Evolutionary conservation across 2,329 filamentous ascomycete genomes (phyloP).

Genomic region (Sphaerulina vaccinii): DNA sequence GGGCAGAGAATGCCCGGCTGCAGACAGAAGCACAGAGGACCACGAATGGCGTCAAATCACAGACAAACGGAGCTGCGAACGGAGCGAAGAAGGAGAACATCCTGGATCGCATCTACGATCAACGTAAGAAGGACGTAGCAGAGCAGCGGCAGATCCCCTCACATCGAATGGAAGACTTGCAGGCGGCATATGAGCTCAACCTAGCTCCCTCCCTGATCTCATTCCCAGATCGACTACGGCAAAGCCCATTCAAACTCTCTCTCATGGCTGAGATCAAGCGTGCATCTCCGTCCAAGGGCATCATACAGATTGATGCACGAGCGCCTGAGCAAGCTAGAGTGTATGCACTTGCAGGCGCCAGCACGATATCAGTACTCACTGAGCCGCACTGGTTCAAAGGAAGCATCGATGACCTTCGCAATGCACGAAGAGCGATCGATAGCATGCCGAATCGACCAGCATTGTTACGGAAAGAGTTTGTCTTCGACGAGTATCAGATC

Average conservation of each 20-base stretch:
- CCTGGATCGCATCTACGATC: constrained; percentile 83
- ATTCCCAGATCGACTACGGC: constrained; percentile 73
- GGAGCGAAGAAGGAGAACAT: constrained; percentile 74
- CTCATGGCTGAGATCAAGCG: constrained; percentile 97
- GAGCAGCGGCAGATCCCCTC: constrained; percentile 84
- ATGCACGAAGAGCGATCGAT: constrained; percentile 83
- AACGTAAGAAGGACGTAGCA: constrained; percentile 71
- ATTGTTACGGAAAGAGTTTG: constrained; percentile 90
- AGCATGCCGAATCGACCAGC: constrained; percentile 91
- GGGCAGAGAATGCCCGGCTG: constrained; percentile 72
- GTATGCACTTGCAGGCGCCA: constrained; percentile 91
- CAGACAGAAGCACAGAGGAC: constrained; percentile 37
- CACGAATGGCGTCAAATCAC: constrained; percentile 41
- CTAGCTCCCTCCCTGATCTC: constrained; percentile 80
- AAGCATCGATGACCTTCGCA: constrained; percentile 86
- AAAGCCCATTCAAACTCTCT: constrained; percentile 83
- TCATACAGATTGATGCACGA: constrained; percentile 83
- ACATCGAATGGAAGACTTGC: constrained; percentile 75
- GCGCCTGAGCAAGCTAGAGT: constrained; percentile 86
- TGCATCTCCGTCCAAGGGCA: constrained; percentile 91
- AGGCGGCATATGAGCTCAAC: constrained; percentile 81
- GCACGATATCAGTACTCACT: constrained; percentile 96
- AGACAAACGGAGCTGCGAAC: constrained; percentile 25
- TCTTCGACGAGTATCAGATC: constrained; percentile 98
- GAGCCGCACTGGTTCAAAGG: constrained; percentile 99